Evolutionary conservation across 306 rosid genomes (phyloP).

Genomic region (Vigna unguiculata): DNA sequence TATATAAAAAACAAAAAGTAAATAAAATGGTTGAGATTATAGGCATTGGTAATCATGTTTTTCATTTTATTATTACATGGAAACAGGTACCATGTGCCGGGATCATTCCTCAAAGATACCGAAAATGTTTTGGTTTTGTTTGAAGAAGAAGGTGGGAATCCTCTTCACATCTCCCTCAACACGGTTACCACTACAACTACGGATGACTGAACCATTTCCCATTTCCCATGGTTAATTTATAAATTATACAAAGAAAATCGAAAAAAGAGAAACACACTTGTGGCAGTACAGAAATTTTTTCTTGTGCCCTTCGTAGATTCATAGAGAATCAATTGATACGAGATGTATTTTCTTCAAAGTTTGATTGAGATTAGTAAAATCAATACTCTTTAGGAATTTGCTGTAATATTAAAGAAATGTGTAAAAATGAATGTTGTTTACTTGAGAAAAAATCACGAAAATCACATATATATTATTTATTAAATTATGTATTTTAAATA

Average conservation of each 20-base stretch:
- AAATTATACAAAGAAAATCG: neutral
- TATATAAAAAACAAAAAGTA: neutral
- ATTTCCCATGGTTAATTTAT: neutral
- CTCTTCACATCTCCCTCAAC: slow-evolving; percentile 57
- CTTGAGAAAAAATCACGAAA: too few relatives aligned
- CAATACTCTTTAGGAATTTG: neutral
- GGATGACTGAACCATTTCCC: slow-evolving; percentile 12
- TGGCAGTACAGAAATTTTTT: neutral
- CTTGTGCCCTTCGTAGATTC: neutral
- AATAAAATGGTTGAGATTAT: too few relatives aligned
- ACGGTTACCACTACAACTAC: slow-evolving; percentile 41
- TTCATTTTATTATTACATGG: too few relatives aligned
- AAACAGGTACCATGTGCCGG: slow-evolving; percentile 67
- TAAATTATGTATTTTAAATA: too few relatives aligned
- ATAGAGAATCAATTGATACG: neutral
- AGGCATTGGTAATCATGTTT: too few relatives aligned
- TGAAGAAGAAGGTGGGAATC: slow-evolving; percentile 69
- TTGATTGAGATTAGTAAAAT: neutral
- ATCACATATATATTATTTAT: too few relatives aligned
- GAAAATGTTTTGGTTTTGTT: slow-evolving; percentile 56
- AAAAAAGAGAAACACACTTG: neutral
- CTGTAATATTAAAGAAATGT: too few relatives aligned
- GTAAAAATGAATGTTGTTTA: too few relatives aligned
- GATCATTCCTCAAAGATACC: slow-evolving; percentile 54
- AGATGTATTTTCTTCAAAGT: neutral